phyloP scores from a whole-genome alignment of 73 alveolate genomes.

The Loxodes magnus region DNA sequence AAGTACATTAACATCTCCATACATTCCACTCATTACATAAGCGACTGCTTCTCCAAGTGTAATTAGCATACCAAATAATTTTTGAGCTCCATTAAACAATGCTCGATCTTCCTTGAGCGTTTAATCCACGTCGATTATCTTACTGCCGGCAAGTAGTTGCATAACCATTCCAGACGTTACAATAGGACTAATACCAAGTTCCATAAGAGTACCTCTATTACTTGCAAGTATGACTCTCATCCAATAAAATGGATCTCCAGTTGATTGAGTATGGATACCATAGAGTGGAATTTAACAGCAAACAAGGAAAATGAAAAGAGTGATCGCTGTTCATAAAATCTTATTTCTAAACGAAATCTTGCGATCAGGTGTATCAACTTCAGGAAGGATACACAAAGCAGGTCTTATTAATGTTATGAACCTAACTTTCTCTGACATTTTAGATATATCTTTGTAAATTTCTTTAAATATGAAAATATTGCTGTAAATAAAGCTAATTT shows the following conservation, averaged over 20 bases:
- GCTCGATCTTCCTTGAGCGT: constrained; percentile 70
- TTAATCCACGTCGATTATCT: constrained; percentile 94
- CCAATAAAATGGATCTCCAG: constrained; percentile 13
- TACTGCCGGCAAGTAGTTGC: constrained; percentile 98
- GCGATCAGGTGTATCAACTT: constrained; percentile 88
- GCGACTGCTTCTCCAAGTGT: constrained; percentile 98
- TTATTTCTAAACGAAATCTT: constrained; percentile 60
- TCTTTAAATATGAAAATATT: no score
- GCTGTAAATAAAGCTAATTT: no score
- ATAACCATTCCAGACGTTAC: constrained; percentile 97
- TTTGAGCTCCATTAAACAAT: constrained; percentile 92
- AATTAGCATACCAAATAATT: constrained; percentile 78
- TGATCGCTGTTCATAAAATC: constrained; percentile 96
- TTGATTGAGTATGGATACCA: constrained; percentile 67
- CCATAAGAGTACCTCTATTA: constrained; percentile 99
- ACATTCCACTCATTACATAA: constrained; percentile 98
- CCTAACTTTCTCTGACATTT: constrained; percentile 50
- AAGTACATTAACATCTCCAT: constrained; percentile 81
- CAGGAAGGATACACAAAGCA: constrained; percentile 93
- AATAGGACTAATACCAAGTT: constrained; percentile 98
- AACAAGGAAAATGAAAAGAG: constrained; percentile 92
- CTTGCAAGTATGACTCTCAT: constrained; percentile 97
- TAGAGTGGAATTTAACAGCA: constrained; percentile 99
- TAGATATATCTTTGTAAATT: no score
- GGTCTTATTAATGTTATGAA: constrained; percentile 81